These are phyloP conservation scores for Heimioporus punctisporus DNA, from an alignment of 1,284 basidiomycete genomes.

Conservation along the genomic window DNA sequence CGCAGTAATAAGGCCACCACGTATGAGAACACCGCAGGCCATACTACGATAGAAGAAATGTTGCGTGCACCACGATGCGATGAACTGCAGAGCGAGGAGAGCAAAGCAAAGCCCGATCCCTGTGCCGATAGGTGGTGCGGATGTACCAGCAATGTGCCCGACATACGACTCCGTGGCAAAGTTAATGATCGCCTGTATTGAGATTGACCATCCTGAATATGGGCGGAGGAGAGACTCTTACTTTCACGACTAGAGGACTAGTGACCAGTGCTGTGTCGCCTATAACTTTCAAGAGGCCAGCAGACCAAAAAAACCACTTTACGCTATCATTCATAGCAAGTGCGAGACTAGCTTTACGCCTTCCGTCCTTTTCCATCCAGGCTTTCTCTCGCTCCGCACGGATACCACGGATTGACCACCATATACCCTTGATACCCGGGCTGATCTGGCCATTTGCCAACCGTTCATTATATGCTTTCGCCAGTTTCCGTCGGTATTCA, in stretches of 20 bases:
- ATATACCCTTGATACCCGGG: slow-evolving; percentile 53
- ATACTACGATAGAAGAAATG: slow-evolving; percentile 83
- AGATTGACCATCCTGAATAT: slow-evolving; percentile 1
- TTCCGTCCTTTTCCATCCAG: slow-evolving; percentile 70
- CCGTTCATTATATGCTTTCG: slow-evolving; percentile 70
- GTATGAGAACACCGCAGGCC: slow-evolving; percentile 78
- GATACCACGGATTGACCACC: slow-evolving; percentile 64
- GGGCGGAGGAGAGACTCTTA: slow-evolving; percentile 19
- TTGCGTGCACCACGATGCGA: slow-evolving; percentile 71
- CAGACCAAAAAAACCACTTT: slow-evolving; percentile 83
- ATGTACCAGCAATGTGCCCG: slow-evolving; percentile 48
- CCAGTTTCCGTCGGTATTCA: slow-evolving; percentile 58
- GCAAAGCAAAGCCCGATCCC: slow-evolving; percentile 80
- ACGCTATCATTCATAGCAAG: slow-evolving; percentile 84
- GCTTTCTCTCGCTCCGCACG: slow-evolving; percentile 55
- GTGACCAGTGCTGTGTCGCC: slow-evolving; percentile 76
- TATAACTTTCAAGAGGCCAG: slow-evolving; percentile 76
- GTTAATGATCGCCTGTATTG: slow-evolving; percentile 66
- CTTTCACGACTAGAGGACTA: slow-evolving; percentile 79
- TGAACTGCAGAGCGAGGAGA: slow-evolving; percentile 71
- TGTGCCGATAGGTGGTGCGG: slow-evolving; percentile 59
- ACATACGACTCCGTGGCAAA: slow-evolving; percentile 72
- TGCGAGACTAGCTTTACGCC: slow-evolving; percentile 67
- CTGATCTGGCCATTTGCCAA: slow-evolving; percentile 65
- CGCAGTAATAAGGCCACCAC: slow-evolving; percentile 88